These are phyloP conservation scores for Ploettnerulaceae sp. DNA, from an alignment of 2,329 filamentous ascomycete species.

Conservation along the genomic window DNA sequence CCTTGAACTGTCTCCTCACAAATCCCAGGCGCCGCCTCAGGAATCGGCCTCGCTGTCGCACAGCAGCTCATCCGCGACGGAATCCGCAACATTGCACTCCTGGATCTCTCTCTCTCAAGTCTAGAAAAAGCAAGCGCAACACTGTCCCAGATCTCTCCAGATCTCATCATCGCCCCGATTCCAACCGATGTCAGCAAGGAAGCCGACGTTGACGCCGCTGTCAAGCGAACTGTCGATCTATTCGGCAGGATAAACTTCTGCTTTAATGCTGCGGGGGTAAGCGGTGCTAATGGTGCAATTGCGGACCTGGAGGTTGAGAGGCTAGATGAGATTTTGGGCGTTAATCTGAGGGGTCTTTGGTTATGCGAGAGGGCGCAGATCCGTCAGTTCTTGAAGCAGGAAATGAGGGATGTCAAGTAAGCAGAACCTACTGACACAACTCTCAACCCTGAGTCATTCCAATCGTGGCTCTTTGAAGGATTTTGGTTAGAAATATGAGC, in stretches of 20 bases:
- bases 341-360: conserved; percentile 37
- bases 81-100: conserved; percentile 18
- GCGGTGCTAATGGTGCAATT: conserved; percentile 14
- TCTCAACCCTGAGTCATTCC: no score
- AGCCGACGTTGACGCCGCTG: conserved; percentile 18
- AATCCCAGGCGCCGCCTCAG: conserved; percentile 22
- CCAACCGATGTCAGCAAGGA: conserved; percentile 18
- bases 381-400: conserved; percentile 26
- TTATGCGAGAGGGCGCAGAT: conserved; percentile 37
- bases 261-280: conserved; percentile 45
- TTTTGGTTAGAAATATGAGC: neutral
- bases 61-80: conserved; percentile 21
- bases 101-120: conserved; percentile 14
- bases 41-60: conserved; percentile 23
- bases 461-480: neutral
- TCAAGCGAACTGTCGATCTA: conserved; percentile 38
- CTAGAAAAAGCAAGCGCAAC: conserved; percentile 1
- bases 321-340: conserved; percentile 31
- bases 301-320: conserved; percentile 22
- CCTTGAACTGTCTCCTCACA: no score
- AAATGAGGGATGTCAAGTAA: conserved; percentile 21
- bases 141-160: neutral
- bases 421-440: no score
- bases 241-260: conserved; percentile 51
- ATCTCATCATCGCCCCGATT: conserved; percentile 10